Percentiles rank a stretch among this genome's conserved stretches.
phyloP scores from a whole-genome alignment of 2,329 filamentous ascomycete genomes.

The Clonostachys byssicola region DNA sequence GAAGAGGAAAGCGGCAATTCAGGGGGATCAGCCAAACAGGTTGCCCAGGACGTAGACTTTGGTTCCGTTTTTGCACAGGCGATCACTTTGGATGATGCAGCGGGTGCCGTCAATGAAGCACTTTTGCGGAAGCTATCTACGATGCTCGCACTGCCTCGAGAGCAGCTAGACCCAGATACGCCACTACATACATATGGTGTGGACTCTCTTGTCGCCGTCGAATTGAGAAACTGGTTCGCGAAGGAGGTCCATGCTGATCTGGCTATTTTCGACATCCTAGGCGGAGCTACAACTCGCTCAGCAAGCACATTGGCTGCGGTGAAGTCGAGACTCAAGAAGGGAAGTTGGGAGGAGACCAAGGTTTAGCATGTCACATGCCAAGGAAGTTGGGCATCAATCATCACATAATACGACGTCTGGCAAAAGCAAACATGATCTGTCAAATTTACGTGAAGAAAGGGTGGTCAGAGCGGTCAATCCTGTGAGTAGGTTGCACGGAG shows the following conservation, averaged over 20 bases:
- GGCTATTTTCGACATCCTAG: constrained; percentile 46
- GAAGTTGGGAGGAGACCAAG: too few relatives aligned
- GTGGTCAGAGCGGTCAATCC: too few relatives aligned
- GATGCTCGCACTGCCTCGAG: constrained; percentile 34
- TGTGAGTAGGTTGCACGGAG: too few relatives aligned
- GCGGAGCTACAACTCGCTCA: constrained; percentile 13
- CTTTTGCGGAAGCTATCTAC: neutral
- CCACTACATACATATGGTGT: constrained; percentile 41
- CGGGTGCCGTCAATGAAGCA: neutral
- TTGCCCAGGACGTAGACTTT: neutral
- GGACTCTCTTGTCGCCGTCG: constrained; percentile 47
- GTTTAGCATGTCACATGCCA: too few relatives aligned
- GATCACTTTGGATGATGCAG: neutral
- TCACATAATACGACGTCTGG: too few relatives aligned
- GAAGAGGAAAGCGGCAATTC: too few relatives aligned
- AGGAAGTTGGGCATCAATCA: too few relatives aligned
- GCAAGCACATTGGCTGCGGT: too few relatives aligned
- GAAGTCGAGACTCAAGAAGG: too few relatives aligned
- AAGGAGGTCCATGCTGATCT: constrained; percentile 36
- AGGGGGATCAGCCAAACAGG: too few relatives aligned
- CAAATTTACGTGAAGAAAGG: too few relatives aligned
- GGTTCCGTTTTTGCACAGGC: neutral
- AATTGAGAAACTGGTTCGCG: constrained; percentile 43
- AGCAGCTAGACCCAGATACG: constrained; percentile 33
- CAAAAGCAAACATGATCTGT: too few relatives aligned